Evolutionary conservation across 495 filamentous ascomycete species (phyloP).

Genomic region (Aspergillus biplanus): DNA sequence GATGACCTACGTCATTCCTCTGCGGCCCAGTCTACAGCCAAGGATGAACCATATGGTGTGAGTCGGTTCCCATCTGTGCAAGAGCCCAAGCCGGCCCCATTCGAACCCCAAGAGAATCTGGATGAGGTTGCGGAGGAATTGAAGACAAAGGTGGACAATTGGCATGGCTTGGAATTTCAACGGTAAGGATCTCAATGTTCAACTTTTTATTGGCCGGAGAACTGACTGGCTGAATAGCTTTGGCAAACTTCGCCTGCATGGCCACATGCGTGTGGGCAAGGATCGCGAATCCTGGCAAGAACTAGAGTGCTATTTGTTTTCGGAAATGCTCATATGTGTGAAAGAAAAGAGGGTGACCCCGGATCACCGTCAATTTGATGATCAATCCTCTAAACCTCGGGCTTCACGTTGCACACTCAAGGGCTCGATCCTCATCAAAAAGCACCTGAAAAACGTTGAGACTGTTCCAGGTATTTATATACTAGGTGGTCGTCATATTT

Average conservation of each 20-base stretch:
- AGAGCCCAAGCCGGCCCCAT: constrained; percentile 36
- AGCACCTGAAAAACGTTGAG: constrained; percentile 93
- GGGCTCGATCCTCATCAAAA: constrained; percentile 97
- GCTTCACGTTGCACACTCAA: constrained; percentile 84
- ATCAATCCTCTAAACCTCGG: constrained; percentile 61
- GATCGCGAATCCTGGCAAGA: constrained; percentile 98
- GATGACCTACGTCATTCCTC: constrained; percentile 77
- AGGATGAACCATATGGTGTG: constrained; percentile 43
- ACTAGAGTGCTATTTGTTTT: constrained; percentile 94
- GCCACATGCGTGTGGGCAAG: constrained; percentile 91
- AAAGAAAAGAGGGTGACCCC: constrained; percentile 82
- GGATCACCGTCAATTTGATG: constrained; percentile 57
- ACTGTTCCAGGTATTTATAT: constrained; percentile 51
- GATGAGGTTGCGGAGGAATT: constrained; percentile 87
- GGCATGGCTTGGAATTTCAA: constrained; percentile 96
- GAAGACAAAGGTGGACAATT: constrained; percentile 88
- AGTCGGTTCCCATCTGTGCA: constrained; percentile 37
- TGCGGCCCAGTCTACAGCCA: constrained; percentile 55
- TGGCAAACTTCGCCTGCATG: constrained; percentile 90
- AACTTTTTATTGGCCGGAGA: background rate
- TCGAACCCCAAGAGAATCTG: constrained; percentile 66
- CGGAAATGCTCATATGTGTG: constrained; percentile 99
- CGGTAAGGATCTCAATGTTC: constrained; percentile 54
- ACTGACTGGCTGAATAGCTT: constrained; percentile 59
- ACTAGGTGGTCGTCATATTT: background rate